Conservation (phyloP, 208 protist species). For the Angomonas deanei region DNA sequence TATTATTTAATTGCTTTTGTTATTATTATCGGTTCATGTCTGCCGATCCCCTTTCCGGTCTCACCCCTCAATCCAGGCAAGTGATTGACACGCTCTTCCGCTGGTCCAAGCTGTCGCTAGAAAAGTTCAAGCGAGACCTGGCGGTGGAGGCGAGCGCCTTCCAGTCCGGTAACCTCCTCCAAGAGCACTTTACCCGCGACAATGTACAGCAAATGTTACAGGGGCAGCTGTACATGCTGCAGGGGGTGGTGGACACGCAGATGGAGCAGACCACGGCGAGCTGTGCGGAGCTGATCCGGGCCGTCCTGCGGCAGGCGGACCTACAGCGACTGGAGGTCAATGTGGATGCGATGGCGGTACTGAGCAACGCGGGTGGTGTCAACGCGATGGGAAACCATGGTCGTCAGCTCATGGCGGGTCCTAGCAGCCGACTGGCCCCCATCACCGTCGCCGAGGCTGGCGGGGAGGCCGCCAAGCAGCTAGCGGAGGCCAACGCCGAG, state of each 20-base stretch:
- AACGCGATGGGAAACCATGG: slow-evolving; percentile 47
- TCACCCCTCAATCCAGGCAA: slow-evolving; percentile 39
- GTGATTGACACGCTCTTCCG: slow-evolving; percentile 57
- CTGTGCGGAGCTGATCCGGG: slow-evolving; percentile 54
- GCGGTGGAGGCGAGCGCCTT: slow-evolving; percentile 50
- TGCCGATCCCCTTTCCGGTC: slow-evolving; percentile 24
- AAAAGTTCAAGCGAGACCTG: slow-evolving; percentile 58
- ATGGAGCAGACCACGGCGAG: slow-evolving; percentile 36
- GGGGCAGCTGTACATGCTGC: slow-evolving; percentile 48
- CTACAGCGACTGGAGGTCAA: slow-evolving; percentile 42
- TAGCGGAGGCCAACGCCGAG: slow-evolving; percentile 66
- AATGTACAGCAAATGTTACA: slow-evolving; percentile 44
- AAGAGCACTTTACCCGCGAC: slow-evolving; percentile 37
- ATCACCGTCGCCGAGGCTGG: slow-evolving; percentile 47
- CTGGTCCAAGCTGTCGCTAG: slow-evolving; percentile 57
- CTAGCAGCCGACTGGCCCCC: slow-evolving; percentile 47
- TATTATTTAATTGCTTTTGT: background rate
- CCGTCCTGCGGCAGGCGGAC: slow-evolving; percentile 63
- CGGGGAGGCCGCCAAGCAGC: slow-evolving; percentile 48
- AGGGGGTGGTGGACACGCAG: slow-evolving; percentile 46
- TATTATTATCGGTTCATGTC: slow-evolving; percentile 1
- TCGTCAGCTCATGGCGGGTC: slow-evolving; percentile 46
- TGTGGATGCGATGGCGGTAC: slow-evolving; percentile 42
- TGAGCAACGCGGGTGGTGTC: slow-evolving; percentile 45
- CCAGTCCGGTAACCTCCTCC: slow-evolving; percentile 43